phyloP scores from a whole-genome alignment of 2,329 filamentous ascomycete genomes.

The Aschersonia sp. region DNA sequence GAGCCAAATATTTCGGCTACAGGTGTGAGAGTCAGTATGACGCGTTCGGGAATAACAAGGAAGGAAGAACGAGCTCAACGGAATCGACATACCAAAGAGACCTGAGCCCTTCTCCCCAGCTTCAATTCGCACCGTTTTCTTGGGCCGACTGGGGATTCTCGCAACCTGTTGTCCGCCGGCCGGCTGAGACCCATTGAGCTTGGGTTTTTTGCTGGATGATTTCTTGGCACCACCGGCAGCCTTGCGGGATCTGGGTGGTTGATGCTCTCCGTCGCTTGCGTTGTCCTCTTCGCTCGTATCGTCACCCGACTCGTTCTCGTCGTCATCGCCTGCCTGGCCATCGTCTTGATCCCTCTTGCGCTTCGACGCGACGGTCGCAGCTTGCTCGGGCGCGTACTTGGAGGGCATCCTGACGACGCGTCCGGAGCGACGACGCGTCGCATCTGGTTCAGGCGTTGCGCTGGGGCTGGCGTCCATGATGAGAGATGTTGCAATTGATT shows the following conservation, averaged over 20 bases:
- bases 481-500: constrained; percentile 5
- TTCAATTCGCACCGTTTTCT: constrained; percentile 39
- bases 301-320: constrained; percentile 31
- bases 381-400: constrained; percentile 41
- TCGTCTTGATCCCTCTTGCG: constrained; percentile 40
- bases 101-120: constrained; percentile 35
- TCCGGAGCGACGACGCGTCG: constrained; percentile 51
- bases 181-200: constrained; percentile 40
- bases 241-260: constrained; percentile 21
- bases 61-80: not conserved
- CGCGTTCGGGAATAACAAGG: not conserved
- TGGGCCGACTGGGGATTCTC: constrained; percentile 36
- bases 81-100: constrained; percentile 34
- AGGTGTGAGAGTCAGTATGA: not conserved
- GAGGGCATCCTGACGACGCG: constrained; percentile 47
- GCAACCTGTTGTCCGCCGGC: constrained; percentile 21
- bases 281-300: constrained; percentile 29
- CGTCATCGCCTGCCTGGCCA: constrained; percentile 32
- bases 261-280: constrained; percentile 29
- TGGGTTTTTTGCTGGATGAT: constrained; percentile 48
- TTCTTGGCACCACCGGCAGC: constrained; percentile 34
- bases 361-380: constrained; percentile 29
- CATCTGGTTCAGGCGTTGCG: constrained; percentile 27
- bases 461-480: constrained; percentile 8
- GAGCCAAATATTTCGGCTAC: constrained; percentile 50